Percentiles rank a stretch among this genome's conserved stretches.
phyloP scores from a whole-genome alignment of 768 basidiomycete species.

The Pholiota microspora region DNA sequence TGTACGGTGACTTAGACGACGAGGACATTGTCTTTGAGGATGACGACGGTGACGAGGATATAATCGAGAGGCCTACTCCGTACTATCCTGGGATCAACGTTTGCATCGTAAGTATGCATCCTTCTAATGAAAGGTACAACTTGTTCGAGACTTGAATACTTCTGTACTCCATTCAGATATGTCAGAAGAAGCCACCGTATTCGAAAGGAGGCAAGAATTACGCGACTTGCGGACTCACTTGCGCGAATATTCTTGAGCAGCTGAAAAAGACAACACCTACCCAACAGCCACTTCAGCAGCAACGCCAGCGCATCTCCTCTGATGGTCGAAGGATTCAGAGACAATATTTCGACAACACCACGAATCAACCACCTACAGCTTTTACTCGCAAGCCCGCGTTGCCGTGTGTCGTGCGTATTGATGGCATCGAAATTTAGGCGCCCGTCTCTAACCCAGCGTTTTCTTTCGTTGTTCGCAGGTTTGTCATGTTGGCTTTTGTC shows the following conservation, averaged over 20 bases:
- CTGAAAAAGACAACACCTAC: background rate
- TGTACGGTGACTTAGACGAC: background rate
- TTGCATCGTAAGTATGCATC: background rate
- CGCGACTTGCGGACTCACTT: conserved; percentile 23
- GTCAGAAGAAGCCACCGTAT: conserved; percentile 16
- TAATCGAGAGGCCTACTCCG: background rate
- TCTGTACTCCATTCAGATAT: conserved; percentile 12
- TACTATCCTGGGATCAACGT: background rate
- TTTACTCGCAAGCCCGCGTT: background rate
- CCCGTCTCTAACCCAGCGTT: background rate
- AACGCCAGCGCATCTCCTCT: too few relatives aligned
- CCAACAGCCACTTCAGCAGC: background rate
- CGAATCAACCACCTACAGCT: background rate
- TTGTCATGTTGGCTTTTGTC: conserved; percentile 16
- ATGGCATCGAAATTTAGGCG: background rate
- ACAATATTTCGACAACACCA: too few relatives aligned
- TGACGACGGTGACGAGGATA: background rate
- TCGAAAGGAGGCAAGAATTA: conserved; percentile 17
- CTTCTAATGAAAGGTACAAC: too few relatives aligned
- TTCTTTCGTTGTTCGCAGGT: conserved; percentile 18
- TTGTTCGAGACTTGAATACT: background rate
- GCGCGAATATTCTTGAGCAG: conserved; percentile 12
- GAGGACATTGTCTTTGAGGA: background rate
- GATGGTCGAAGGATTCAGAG: too few relatives aligned
- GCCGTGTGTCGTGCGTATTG: background rate